phyloP scores from a whole-genome alignment of 768 basidiomycete genomes.

The Suillus plorans region DNA sequence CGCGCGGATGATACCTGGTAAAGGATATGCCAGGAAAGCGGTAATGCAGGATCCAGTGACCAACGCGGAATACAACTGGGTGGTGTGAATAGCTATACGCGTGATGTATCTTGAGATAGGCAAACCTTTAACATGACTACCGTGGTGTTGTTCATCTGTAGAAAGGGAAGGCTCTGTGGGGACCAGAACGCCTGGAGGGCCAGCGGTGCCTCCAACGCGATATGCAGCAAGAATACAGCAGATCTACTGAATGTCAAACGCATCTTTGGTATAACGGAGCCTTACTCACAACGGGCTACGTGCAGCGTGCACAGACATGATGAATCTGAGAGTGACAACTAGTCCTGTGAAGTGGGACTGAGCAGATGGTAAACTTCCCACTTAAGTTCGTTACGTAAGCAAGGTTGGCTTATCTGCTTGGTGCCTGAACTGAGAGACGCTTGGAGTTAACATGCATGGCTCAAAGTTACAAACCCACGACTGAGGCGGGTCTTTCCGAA shows the following conservation, averaged over 20 bases:
- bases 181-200: constrained; percentile 75
- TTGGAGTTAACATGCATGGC: background rate
- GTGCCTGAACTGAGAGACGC: background rate
- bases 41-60: constrained; percentile 60
- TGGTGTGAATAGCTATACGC: background rate
- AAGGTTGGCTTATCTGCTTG: background rate
- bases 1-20: constrained; percentile 62
- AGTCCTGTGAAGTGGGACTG: background rate
- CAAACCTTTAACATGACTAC: constrained; percentile 74
- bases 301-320: constrained; percentile 21
- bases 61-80: constrained; percentile 68
- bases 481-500: constrained; percentile 1
- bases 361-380: background rate
- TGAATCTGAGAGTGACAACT: background rate
- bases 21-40: constrained; percentile 59
- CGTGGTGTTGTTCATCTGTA: constrained; percentile 82
- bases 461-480: background rate
- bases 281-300: constrained; percentile 43
- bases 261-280: background rate
- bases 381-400: constrained; percentile 1
- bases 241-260: constrained; percentile 39
- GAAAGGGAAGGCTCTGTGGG: constrained; percentile 63
- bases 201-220: constrained; percentile 76
- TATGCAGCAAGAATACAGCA: constrained; percentile 72
- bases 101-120: background rate